Conservation (phyloP, 2,329 filamentous ascomycete genomes). For the Hortaea sp. region DNA sequence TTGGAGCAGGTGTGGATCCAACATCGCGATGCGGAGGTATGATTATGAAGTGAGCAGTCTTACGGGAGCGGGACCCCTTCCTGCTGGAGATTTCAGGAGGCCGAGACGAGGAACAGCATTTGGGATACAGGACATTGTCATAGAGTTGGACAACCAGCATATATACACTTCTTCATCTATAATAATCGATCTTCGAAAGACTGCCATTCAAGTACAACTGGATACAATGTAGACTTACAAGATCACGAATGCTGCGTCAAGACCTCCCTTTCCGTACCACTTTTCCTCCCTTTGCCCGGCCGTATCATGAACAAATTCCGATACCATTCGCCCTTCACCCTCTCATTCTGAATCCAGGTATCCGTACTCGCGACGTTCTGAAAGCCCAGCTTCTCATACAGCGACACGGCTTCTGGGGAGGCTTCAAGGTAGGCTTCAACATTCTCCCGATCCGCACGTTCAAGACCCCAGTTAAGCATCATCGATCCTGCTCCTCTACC, state of each 20-base stretch:
- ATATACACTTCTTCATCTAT: too few species aligned
- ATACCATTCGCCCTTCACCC: conserved; percentile 13
- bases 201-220: background rate
- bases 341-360: conserved; percentile 17
- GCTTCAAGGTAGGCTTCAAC: conserved; percentile 30
- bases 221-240: too few species aligned
- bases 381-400: conserved; percentile 31
- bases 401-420: conserved; percentile 21
- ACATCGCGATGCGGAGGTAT: conserved; percentile 23
- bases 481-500: conserved; percentile 28
- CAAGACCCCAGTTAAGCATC: conserved; percentile 28
- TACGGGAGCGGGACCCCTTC: too few species aligned
- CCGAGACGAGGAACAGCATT: too few species aligned
- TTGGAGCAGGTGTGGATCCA: conserved; percentile 26
- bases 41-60: conserved; percentile 5
- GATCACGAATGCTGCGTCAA: too few species aligned
- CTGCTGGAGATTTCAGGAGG: too few species aligned
- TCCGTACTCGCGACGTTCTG: conserved; percentile 11
- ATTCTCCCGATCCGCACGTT: conserved; percentile 27
- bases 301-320: conserved; percentile 19
- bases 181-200: background rate
- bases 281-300: background rate
- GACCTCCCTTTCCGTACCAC: background rate
- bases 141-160: too few species aligned
- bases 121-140: too few species aligned